phyloP scores from a whole-genome alignment of 2,329 filamentous ascomycete species.

The Fusarium fujikuroi region DNA sequence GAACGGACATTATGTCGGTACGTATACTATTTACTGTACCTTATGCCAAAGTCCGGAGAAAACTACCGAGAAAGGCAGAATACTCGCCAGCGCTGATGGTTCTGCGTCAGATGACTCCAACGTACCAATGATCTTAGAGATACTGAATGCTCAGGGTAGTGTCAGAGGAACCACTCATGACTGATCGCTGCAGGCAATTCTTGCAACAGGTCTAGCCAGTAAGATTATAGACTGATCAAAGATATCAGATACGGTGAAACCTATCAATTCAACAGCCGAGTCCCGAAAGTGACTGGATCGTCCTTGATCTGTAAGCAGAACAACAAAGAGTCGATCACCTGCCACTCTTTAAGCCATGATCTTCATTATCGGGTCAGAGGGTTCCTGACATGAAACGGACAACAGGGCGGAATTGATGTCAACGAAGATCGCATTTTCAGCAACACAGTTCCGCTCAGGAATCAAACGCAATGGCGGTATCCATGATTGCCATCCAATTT shows the following conservation, averaged over 20 bases:
- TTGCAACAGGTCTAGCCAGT: background rate
- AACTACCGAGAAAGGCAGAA: constrained; percentile 38
- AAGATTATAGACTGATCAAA: background rate
- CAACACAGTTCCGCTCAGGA: constrained; percentile 16
- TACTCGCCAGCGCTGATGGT: constrained; percentile 7
- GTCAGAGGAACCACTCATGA: constrained; percentile 24
- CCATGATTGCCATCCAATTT: constrained; percentile 26
- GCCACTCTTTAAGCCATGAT: constrained; percentile 18
- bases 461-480: constrained; percentile 1
- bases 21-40: background rate
- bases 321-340: constrained; percentile 3
- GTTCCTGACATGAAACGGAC: background rate
- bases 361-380: constrained; percentile 10
- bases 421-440: constrained; percentile 20
- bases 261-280: background rate
- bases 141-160: constrained; percentile 26
- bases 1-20: constrained; percentile 30
- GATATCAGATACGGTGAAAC: background rate
- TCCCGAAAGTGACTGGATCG: background rate
- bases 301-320: constrained; percentile 7
- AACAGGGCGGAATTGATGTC: constrained; percentile 15
- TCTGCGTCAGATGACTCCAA: constrained; percentile 35
- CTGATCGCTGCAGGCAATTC: constrained; percentile 38
- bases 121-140: constrained; percentile 3
- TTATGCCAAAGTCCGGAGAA: constrained; percentile 22